These are phyloP conservation scores for Aphanocladium album DNA, from an alignment of 2,329 filamentous ascomycete species.

Conservation along the genomic window DNA sequence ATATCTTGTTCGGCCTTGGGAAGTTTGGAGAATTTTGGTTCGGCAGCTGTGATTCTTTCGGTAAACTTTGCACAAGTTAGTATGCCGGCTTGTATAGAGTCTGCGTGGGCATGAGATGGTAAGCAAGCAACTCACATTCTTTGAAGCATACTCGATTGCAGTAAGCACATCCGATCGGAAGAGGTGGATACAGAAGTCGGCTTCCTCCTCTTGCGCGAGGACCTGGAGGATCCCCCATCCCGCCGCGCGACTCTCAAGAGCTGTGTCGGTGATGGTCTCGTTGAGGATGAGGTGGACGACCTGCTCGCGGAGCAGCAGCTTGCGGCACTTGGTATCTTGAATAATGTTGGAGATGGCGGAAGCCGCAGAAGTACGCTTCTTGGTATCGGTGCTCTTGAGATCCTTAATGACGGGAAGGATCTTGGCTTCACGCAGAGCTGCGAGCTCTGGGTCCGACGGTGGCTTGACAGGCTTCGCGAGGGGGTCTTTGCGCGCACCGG, in stretches of 20 bases:
- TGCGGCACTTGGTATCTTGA: conserved; percentile 56
- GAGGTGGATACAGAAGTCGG: conserved; percentile 62
- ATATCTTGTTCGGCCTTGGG: conserved; percentile 49
- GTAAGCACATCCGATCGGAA: conserved; percentile 58
- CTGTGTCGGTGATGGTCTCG: conserved; percentile 59
- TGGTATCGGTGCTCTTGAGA: conserved; percentile 54
- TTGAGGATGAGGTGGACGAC: conserved; percentile 59
- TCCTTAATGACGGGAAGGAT: conserved; percentile 60
- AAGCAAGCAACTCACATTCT: conserved; percentile 38
- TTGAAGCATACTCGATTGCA: conserved; percentile 52
- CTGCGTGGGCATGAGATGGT: background rate
- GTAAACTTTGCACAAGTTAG: conserved; percentile 30
- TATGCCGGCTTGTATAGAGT: background rate
- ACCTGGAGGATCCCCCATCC: conserved; percentile 64
- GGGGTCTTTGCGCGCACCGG: conserved; percentile 47
- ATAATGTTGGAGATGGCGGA: conserved; percentile 57
- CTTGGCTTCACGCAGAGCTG: conserved; percentile 56
- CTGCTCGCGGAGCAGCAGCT: conserved; percentile 61
- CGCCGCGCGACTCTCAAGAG: conserved; percentile 57
- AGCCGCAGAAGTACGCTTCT: conserved; percentile 55
- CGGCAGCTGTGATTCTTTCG: conserved; percentile 37
- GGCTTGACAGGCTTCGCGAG: conserved; percentile 55
- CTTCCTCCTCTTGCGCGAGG: conserved; percentile 58
- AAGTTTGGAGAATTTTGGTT: conserved; percentile 40
- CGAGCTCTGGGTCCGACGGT: conserved; percentile 58